phyloP scores from a whole-genome alignment of 352 stramenopile species.

The Phytophthora hibernalis region DNA sequence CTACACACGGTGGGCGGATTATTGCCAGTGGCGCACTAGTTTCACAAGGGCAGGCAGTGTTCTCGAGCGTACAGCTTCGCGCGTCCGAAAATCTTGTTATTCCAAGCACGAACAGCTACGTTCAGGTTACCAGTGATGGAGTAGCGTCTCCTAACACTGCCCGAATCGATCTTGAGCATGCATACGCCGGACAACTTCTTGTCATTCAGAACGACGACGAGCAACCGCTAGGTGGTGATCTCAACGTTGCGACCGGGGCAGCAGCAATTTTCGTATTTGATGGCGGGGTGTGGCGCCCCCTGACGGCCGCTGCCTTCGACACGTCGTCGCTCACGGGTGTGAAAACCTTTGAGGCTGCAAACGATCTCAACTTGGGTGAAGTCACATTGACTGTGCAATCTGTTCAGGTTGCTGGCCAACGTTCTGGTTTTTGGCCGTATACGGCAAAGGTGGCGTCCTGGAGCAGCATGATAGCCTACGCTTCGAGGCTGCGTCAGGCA shows the following conservation, averaged over 20 bases:
- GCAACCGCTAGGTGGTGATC: conserved; percentile 50
- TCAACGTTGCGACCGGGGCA: conserved; percentile 56
- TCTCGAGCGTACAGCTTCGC: conserved; percentile 48
- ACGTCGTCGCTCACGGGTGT: conserved; percentile 65
- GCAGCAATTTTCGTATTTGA: conserved; percentile 81
- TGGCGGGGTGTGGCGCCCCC: conserved; percentile 57
- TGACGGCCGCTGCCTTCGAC: conserved; percentile 77
- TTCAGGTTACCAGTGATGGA: conserved; percentile 69
- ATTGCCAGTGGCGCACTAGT: conserved; percentile 62
- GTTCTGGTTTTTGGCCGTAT: conserved; percentile 65
- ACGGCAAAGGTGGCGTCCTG: conserved; percentile 76
- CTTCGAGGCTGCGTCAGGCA: conserved; percentile 62
- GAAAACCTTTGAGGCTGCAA: conserved; percentile 63
- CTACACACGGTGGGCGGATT: conserved; percentile 49
- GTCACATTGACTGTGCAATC: conserved; percentile 71
- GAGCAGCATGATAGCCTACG: conserved; percentile 58
- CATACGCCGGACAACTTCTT: conserved; percentile 68
- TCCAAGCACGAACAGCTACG: conserved; percentile 73
- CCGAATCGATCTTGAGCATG: conserved; percentile 47
- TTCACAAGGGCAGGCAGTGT: conserved; percentile 59
- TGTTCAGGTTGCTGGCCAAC: conserved; percentile 67
- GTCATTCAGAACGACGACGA: conserved; percentile 83
- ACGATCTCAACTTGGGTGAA: conserved; percentile 80
- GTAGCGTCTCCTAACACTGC: conserved; percentile 37
- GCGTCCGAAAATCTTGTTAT: conserved; percentile 51